Base-by-base conservation (phyloP, 345 rosid genomes). In the Brassica cretica region DNA sequence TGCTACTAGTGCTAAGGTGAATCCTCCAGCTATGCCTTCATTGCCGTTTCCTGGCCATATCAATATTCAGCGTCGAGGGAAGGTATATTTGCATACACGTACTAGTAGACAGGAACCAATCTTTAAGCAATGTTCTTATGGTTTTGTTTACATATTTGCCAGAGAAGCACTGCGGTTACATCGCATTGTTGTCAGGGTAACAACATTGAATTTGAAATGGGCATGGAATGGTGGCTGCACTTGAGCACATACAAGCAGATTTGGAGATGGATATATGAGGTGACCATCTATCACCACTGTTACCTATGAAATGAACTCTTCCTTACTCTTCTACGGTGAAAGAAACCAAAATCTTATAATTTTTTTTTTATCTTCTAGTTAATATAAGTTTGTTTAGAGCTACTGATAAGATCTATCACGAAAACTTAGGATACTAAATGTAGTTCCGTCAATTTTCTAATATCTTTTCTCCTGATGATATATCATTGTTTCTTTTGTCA, bases 111-210 rank as follows among this genome's bases (percentile, higher is more conserved):
- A 75, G 5, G 46, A 21, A 49, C 41, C 14, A 32, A 2, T 63
- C 32, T 55, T 68, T 32, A n/a, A 16, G 8, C 65, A 63, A n/a
- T 16, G 49, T 44, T 11, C 51, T 6, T 53, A 8, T 10, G 14
- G 14, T 78, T 27, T n/a, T 64, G 15, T 33, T 32, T 35, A 16
- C 27, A 64, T 29, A 16, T 65, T 19, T 18, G 32, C 8, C 82
- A 93, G 98, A 89, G 72, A 81, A 86, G 86, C 70, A 90, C 90
- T 5, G 88, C 89, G 62, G 85, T 91, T 76, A 90, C 91, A 33
- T 89, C 98, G 30, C 97, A 93, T 86, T 88, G 84, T 78, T 85
- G 92, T 77, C 96, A 94, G 73, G 84, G 88, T n/a, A 92, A 94
- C 78, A 86, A 92, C 35, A 65, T 89, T 74, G 97, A 86, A 76